These are phyloP conservation scores for Coemansia sp. DNA, from an alignment of 371 early-diverging fungal genomes.

Conservation along the genomic window DNA sequence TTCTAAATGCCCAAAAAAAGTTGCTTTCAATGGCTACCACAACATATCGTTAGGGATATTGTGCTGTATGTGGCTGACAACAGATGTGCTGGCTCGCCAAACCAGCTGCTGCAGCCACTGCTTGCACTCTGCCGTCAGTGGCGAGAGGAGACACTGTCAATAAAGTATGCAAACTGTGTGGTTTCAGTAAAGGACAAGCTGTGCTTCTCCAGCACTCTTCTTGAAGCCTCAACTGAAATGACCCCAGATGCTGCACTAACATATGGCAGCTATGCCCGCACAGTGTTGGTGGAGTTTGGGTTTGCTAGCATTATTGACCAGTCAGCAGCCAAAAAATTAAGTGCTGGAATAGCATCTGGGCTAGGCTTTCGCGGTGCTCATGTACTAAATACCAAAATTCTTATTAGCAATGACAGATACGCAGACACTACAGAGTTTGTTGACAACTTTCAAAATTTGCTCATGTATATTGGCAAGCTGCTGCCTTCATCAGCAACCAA, in stretches of 20 bases:
- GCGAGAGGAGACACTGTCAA: not conserved
- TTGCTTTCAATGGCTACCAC: not conserved
- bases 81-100: not conserved
- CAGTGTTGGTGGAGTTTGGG: not conserved
- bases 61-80: not conserved
- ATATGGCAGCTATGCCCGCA: not conserved
- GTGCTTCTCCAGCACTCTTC: not conserved
- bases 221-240: too few species aligned
- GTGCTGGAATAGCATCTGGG: not conserved
- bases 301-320: not conserved
- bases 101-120: not conserved
- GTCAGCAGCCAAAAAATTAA: slow-evolving; percentile 3
- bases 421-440: not conserved
- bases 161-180: not conserved
- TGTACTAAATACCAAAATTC: slow-evolving; percentile 1
- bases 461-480: not conserved
- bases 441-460: not conserved
- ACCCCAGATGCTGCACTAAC: not conserved
- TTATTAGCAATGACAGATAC: not conserved
- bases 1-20: not conserved
- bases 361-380: not conserved
- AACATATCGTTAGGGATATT: not conserved
- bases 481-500: not conserved
- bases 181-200: not conserved
- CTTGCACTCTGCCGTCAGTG: slow-evolving; percentile 1